Conservation (phyloP, 1,139 yeast genomes). For the Saccharomyces pastorianus region DNA sequence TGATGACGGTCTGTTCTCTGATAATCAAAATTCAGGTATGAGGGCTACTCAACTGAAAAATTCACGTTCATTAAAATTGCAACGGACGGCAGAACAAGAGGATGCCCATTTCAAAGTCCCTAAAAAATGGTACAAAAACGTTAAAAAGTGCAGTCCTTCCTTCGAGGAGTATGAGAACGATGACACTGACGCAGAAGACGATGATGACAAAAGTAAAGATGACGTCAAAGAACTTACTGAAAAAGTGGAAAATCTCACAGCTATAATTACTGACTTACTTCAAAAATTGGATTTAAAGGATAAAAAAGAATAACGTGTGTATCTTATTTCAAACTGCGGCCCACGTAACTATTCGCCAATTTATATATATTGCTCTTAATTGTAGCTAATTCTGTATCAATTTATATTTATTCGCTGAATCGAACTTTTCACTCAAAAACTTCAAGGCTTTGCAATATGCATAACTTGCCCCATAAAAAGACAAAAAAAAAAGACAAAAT, state of each 20-base stretch:
- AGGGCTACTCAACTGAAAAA: conserved; percentile 38
- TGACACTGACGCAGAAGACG: neutral
- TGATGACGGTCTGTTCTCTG: conserved; percentile 30
- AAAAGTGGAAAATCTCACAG: neutral
- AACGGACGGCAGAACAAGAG: conserved; percentile 55
- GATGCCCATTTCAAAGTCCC: conserved; percentile 62
- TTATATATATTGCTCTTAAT: neutral
- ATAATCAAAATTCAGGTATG: conserved; percentile 26
- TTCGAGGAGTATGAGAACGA: neutral
- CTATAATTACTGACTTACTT: neutral
- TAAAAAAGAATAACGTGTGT: neutral
- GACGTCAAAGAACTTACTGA: neutral
- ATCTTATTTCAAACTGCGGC: neutral
- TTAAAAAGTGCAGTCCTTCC: conserved; percentile 30
- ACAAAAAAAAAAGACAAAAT: neutral
- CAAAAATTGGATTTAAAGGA: neutral
- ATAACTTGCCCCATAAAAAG: neutral
- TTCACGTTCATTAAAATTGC: conserved; percentile 40
- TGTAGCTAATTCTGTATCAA: neutral
- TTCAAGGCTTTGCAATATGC: neutral
- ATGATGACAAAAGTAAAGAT: neutral
- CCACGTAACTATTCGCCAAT: neutral
- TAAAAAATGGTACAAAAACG: conserved; percentile 42
- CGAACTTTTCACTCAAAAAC: neutral
- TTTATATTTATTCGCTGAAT: neutral